Evolutionary conservation across 2,329 filamentous ascomycete genomes (phyloP).

Genomic region (Trichophaea hybrida): DNA sequence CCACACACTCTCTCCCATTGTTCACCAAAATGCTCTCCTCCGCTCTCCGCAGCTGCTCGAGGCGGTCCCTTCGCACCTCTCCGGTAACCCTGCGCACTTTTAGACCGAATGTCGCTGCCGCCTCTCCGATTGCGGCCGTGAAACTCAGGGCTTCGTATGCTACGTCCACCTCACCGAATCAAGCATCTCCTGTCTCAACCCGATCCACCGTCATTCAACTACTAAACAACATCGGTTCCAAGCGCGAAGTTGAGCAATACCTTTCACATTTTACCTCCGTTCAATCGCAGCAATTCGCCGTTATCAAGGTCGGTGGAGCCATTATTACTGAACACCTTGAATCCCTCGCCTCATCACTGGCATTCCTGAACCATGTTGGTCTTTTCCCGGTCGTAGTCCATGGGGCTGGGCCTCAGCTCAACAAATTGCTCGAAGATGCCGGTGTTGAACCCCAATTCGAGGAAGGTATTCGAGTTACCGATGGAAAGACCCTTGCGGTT

Average conservation of each 20-base stretch:
- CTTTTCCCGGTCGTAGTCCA: constrained; percentile 93
- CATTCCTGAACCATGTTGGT: constrained; percentile 87
- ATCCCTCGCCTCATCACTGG: constrained; percentile 73
- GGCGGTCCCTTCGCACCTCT: constrained; percentile 13
- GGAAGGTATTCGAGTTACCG: constrained; percentile 89
- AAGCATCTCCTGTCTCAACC: constrained; percentile 33
- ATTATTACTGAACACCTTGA: constrained; percentile 91
- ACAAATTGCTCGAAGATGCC: constrained; percentile 74
- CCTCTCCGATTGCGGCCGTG: neutral
- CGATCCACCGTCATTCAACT: constrained; percentile 75
- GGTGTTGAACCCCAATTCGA: constrained; percentile 92
- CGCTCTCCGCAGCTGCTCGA: constrained; percentile 17
- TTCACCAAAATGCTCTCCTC: constrained; percentile 1
- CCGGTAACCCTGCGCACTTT: constrained; percentile 7
- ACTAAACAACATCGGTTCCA: constrained; percentile 88
- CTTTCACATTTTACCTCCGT: constrained; percentile 94
- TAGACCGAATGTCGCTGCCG: constrained; percentile 9
- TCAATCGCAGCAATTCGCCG: constrained; percentile 90
- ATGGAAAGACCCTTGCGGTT: constrained; percentile 83
- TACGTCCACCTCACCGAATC: constrained; percentile 4
- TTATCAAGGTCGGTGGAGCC: constrained; percentile 95
- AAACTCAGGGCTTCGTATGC: constrained; percentile 6
- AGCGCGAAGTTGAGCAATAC: constrained; percentile 93
- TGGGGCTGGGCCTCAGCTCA: constrained; percentile 87
- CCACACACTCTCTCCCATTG: neutral